Evolutionary conservation across 2,329 filamentous ascomycete genomes (phyloP).

Genomic region (Fusarium nelsonii): DNA sequence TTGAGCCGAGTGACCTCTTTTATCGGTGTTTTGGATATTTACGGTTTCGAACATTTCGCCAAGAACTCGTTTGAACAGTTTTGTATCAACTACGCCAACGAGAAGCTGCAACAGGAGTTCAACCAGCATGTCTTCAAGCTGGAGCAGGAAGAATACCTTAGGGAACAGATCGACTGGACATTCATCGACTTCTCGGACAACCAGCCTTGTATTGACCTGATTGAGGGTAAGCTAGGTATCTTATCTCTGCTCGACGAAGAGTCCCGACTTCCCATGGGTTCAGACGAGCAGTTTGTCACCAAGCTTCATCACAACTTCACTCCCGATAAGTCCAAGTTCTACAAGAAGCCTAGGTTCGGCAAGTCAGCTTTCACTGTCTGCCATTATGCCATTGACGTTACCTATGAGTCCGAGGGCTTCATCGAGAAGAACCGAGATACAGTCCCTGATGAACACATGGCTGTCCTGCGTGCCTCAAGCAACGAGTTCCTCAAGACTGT

Average conservation of each 20-base stretch:
- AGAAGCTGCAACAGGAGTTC: conserved; percentile 99
- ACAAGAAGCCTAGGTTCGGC: conserved; percentile 98
- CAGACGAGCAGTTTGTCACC: conserved; percentile 95
- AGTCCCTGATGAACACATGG: conserved; percentile 97
- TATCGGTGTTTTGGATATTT: conserved; percentile 99
- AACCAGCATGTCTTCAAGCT: conserved; percentile 99
- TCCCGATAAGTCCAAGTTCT: conserved; percentile 92
- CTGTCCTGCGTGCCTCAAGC: conserved; percentile 84
- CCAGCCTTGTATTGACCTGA: conserved; percentile 97
- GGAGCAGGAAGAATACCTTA: conserved; percentile 97
- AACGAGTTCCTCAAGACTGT: conserved; percentile 89
- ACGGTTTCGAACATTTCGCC: conserved; percentile 98
- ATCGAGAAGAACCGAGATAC: conserved; percentile 99
- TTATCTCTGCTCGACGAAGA: conserved; percentile 95
- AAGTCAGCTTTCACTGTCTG: conserved; percentile 98
- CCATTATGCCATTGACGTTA: conserved; percentile 98
- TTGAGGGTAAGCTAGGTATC: conserved; percentile 96
- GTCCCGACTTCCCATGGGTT: conserved; percentile 95
- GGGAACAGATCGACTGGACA: conserved; percentile 98
- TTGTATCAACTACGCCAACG: conserved; percentile 99
- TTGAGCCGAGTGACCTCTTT: conserved; percentile 86
- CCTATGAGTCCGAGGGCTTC: conserved; percentile 98
- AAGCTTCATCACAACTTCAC: conserved; percentile 96
- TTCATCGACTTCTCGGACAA: conserved; percentile 99
- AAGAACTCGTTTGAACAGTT: conserved; percentile 99